Evolutionary conservation across 805 yeast species (phyloP), one percentile per base, ranked within the genome.

Genomic region (Yarrowia deformans): DNA sequence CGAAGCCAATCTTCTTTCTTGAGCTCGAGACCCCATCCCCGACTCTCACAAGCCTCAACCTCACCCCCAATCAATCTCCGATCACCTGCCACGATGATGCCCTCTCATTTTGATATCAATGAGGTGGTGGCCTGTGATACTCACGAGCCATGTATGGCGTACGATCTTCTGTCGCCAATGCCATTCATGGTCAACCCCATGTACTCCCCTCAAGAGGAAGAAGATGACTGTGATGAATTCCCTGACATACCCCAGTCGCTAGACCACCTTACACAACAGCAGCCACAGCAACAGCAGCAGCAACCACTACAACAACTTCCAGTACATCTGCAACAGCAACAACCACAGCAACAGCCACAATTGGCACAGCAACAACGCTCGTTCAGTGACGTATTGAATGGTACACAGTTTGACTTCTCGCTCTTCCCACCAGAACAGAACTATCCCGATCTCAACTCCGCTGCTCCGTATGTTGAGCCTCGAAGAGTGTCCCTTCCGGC

Each of bases 51-150:
- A 49, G 7, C 12, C 13, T 49, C 54, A 29, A 6, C 12, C 34
- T 23, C 50, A 12, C 40, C 6, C 40, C 4, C 29, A 23, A 23
- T 23, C 29, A 23, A 34, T 29, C 52, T 48, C 52, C 19, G 40
- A 50, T 19, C 58, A 34, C 42, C 45, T 29, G 19, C 39, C 66
- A 60, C 66, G 42, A 60, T 60, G 66, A 60, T 60, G 66, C 66
- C 66, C 66, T 60, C 66, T 60, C 66, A 60, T 60, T 60, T 60
- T 43, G 66, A 60, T 60, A 43, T 60, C 52, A 60, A 60, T 60
- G 66, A 60, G 66, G 66, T 60, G 42, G 52, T 43, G 52, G 32
- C 42, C 43, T 43, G 42, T 19, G 52, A 60, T 34, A 60, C 66
- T 23, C 66, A 60, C 37, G 66, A 60, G 52, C 66, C 50, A 1